Percentiles rank a stretch among this genome's conserved stretches.
phyloP scores from a whole-genome alignment of 805 yeast genomes.

The Yarrowia deformans region DNA sequence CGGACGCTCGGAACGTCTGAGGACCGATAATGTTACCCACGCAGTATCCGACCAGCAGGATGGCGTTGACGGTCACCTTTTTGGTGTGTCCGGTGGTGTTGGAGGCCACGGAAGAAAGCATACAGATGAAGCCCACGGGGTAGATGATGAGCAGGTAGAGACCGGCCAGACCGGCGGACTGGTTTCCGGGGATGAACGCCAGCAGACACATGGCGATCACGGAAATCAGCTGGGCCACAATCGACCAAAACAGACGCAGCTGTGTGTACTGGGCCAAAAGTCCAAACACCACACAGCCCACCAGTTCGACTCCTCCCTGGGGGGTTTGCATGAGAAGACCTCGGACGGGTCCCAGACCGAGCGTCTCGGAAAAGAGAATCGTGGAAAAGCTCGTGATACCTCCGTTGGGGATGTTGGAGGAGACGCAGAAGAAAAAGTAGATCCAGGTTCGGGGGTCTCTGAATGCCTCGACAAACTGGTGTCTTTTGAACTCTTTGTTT shows the following conservation, averaged over 20 bases:
- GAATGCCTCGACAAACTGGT: constrained; percentile 61
- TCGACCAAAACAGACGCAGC: constrained; percentile 19
- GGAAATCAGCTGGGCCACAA: constrained; percentile 22
- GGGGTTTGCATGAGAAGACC: constrained; percentile 17
- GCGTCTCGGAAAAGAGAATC: constrained; percentile 9
- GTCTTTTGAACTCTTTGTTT: constrained; percentile 59
- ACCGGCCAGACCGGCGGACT: constrained; percentile 8
- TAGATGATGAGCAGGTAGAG: constrained; percentile 23
- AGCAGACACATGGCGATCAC: constrained; percentile 16
- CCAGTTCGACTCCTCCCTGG: constrained; percentile 9
- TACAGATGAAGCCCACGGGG: constrained; percentile 16
- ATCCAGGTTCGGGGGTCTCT: constrained; percentile 60
- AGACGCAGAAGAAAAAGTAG: constrained; percentile 53
- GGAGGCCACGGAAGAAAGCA: constrained; percentile 15
- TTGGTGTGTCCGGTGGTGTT: constrained; percentile 21
- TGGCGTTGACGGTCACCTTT: constrained; percentile 20
- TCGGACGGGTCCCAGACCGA: constrained; percentile 12
- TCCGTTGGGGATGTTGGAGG: constrained; percentile 59
- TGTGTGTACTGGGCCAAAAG: constrained; percentile 19
- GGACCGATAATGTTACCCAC: constrained; percentile 24
- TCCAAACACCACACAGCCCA: constrained; percentile 10
- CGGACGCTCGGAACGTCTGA: constrained; percentile 12
- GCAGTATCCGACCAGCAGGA: constrained; percentile 6
- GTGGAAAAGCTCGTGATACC: constrained; percentile 23
- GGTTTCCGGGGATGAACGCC: constrained; percentile 2